Evolutionary conservation across 768 basidiomycete genomes (phyloP).

Genomic region (Candolleomyces efflorescens): DNA sequence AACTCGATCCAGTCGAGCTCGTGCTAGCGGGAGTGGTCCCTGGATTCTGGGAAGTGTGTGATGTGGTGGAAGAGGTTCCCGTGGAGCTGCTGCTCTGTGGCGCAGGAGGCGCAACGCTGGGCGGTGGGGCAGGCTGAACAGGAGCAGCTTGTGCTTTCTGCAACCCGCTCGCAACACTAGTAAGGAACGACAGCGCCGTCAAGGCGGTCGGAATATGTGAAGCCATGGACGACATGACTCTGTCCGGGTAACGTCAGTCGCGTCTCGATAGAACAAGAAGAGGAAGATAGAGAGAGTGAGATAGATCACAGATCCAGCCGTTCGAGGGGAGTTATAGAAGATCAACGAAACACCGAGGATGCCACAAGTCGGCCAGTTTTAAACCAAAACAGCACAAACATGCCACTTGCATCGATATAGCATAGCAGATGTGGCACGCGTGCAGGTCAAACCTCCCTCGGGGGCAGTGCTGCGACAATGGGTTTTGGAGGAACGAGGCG

Average conservation of each 20-base stretch:
- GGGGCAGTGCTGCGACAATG: slow-evolving; percentile 3
- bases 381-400: slow-evolving; percentile 17
- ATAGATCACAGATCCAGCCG: not conserved
- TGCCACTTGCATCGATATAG: slow-evolving; percentile 6
- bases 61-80: slow-evolving; percentile 19
- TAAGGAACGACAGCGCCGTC: slow-evolving; percentile 39
- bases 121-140: slow-evolving; percentile 13
- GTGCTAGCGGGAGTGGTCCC: slow-evolving; percentile 7
- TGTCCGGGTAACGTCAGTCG: not conserved
- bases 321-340: not conserved
- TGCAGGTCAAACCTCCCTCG: slow-evolving; percentile 13
- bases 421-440: slow-evolving; percentile 15
- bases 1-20: slow-evolving; percentile 16
- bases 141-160: slow-evolving; percentile 23
- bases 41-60: not conserved
- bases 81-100: slow-evolving; percentile 17
- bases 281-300: not conserved
- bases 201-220: slow-evolving; percentile 32
- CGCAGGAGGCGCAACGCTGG: slow-evolving; percentile 21
- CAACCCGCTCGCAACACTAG: slow-evolving; percentile 16
- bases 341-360: not conserved
- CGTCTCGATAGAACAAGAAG: no score
- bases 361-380: slow-evolving; percentile 19
- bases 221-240: slow-evolving; percentile 27
- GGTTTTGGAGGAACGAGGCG: slow-evolving; percentile 32